Conservation (phyloP, 306 rosid genomes). For the Dryas alaskensis region DNA sequence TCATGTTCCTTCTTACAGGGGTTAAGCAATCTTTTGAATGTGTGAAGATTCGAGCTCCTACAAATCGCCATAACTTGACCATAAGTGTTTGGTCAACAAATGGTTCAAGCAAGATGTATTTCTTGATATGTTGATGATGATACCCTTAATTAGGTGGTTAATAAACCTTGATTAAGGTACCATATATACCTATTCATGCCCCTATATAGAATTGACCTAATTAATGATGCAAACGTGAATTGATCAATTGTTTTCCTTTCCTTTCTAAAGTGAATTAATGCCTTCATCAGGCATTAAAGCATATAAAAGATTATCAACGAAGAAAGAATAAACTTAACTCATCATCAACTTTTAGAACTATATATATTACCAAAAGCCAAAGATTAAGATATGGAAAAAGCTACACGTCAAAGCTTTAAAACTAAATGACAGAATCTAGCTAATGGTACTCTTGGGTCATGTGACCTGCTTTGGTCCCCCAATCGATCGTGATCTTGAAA, state of each 20-base stretch:
- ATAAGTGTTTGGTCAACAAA: too few species aligned
- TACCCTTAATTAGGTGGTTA: too few species aligned
- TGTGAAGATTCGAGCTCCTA: too few species aligned
- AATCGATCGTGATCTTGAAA: neutral
- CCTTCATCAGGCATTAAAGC: neutral
- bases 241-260: neutral
- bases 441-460: slow-evolving; percentile 14
- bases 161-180: too few species aligned
- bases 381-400: neutral
- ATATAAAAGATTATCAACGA: neutral
- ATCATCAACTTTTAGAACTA: neutral
- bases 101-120: too few species aligned
- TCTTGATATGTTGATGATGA: too few species aligned
- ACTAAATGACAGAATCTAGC: slow-evolving; percentile 18
- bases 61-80: too few species aligned
- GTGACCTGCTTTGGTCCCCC: slow-evolving; percentile 19
- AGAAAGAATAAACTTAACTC: neutral
- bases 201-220: too few species aligned
- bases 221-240: too few species aligned
- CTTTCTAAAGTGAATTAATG: neutral
- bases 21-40: too few species aligned
- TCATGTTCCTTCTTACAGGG: too few species aligned
- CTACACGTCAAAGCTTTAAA: neutral
- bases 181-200: too few species aligned
- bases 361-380: neutral